These are phyloP conservation scores for Huntiella savannae DNA, from an alignment of 2,329 filamentous ascomycete genomes.

Conservation along the genomic window DNA sequence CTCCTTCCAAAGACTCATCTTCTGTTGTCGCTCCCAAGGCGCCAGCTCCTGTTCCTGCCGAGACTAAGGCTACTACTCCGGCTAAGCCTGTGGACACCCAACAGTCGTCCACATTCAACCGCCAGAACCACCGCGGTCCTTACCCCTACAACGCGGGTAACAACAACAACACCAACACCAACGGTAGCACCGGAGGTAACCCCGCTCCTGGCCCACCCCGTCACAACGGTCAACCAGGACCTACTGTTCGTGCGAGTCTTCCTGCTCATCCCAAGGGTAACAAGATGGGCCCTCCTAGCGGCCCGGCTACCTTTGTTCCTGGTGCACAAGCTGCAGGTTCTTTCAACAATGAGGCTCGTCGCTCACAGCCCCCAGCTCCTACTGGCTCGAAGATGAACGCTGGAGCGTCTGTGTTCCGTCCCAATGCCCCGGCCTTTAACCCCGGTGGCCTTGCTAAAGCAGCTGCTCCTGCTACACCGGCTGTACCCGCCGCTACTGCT, in stretches of 20 bases:
- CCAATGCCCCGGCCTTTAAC: conserved; percentile 40
- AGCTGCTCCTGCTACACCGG: conserved; percentile 1
- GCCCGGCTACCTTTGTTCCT: conserved; percentile 49
- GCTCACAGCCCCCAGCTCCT: conserved; percentile 21
- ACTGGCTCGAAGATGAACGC: conserved; percentile 44
- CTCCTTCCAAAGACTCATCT: conserved; percentile 21
- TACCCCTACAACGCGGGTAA: conserved; percentile 17
- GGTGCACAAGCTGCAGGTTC: conserved; percentile 32
- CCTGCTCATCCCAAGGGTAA: not conserved
- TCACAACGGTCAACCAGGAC: conserved; percentile 3
- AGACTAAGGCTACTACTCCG: conserved; percentile 11
- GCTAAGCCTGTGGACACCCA: conserved; percentile 17
- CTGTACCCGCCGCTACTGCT: not conserved
- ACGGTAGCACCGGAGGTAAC: conserved; percentile 1
- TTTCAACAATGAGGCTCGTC: conserved; percentile 33
- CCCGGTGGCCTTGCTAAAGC: conserved; percentile 28
- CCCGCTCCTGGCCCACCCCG: not conserved
- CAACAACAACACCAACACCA: conserved; percentile 1
- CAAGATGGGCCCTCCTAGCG: conserved; percentile 12
- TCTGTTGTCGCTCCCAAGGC: conserved; percentile 16
- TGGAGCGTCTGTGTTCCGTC: conserved; percentile 34
- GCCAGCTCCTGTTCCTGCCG: conserved; percentile 15
- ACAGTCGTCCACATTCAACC: not conserved
- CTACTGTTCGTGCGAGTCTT: conserved; percentile 1
- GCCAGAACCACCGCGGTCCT: conserved; percentile 5